Percentiles rank a stretch among this genome's conserved stretches.
Conservation (phyloP, 768 basidiomycete genomes). For the Gelatoporia subvermispora region DNA sequence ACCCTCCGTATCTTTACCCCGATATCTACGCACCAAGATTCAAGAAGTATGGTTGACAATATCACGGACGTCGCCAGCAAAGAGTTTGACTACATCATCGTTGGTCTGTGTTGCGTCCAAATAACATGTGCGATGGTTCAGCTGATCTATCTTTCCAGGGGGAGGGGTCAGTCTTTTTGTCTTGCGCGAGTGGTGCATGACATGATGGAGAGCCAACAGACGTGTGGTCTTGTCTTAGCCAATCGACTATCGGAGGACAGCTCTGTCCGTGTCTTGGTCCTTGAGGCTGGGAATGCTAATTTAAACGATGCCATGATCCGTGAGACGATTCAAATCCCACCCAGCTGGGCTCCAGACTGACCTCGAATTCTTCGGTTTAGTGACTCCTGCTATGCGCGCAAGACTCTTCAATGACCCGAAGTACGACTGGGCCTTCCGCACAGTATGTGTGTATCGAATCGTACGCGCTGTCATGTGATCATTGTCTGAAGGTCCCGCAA, state of each 20-base stretch:
- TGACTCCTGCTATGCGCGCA: not conserved
- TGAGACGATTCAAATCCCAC: not conserved
- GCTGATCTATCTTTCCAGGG: conserved; percentile 1
- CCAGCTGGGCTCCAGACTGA: too few species aligned
- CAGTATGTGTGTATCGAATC: too few species aligned
- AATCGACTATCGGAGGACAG: conserved; percentile 32
- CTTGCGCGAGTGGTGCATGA: too few species aligned
- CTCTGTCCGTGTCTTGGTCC: conserved; percentile 29
- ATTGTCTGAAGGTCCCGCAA: conserved; percentile 2
- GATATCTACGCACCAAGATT: too few species aligned
- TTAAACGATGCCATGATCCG: conserved; percentile 1
- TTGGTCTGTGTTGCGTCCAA: not conserved
- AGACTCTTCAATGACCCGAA: conserved; percentile 6
- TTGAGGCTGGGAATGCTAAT: conserved; percentile 24
- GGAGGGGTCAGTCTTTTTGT: conserved; percentile 2
- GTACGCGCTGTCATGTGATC: too few species aligned
- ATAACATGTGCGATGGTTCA: not conserved
- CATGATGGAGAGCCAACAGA: not conserved
- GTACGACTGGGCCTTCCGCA: conserved; percentile 11
- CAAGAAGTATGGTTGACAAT: not conserved
- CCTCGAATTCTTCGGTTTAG: too few species aligned
- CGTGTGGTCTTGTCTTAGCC: conserved; percentile 35
- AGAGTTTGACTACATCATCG: conserved; percentile 8
- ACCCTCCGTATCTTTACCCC: too few species aligned
- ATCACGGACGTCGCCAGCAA: not conserved